Percentiles rank a stretch among this genome's conserved stretches.
phyloP scores from a whole-genome alignment of 2,329 filamentous ascomycete genomes.

The Colletotrichum sp. region DNA sequence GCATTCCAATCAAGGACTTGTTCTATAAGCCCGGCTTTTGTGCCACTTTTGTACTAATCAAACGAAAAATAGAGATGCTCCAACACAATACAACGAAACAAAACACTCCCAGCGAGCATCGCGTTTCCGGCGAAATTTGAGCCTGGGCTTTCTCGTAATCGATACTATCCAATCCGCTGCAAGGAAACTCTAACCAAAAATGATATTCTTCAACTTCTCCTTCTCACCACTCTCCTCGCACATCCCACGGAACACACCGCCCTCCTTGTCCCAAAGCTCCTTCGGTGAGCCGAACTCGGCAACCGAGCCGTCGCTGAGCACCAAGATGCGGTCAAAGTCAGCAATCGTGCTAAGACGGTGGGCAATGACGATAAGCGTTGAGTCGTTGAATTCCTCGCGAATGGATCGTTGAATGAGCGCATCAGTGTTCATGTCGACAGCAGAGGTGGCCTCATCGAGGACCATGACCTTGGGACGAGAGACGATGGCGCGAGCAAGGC shows the following conservation, averaged over 20 bases:
- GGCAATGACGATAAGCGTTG: slow-evolving; percentile 74
- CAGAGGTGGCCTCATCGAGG: slow-evolving; percentile 79
- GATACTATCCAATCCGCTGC: neutral
- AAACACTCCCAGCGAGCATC: neutral
- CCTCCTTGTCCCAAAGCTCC: slow-evolving; percentile 62
- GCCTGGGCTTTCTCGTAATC: too few species aligned
- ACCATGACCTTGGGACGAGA: slow-evolving; percentile 78
- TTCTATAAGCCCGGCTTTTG: neutral
- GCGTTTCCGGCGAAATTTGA: neutral
- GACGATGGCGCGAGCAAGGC: slow-evolving; percentile 75
- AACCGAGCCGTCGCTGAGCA: slow-evolving; percentile 70
- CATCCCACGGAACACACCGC: slow-evolving; percentile 66
- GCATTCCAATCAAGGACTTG: neutral
- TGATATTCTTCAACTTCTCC: slow-evolving; percentile 54
- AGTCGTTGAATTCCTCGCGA: slow-evolving; percentile 71
- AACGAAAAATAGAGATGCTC: neutral
- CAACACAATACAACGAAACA: neutral
- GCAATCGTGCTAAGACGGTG: slow-evolving; percentile 70
- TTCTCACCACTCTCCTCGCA: slow-evolving; percentile 66
- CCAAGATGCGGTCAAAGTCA: slow-evolving; percentile 77
- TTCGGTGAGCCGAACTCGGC: slow-evolving; percentile 71
- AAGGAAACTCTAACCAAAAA: slow-evolving; percentile 31
- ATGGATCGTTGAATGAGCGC: slow-evolving; percentile 76
- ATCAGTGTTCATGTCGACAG: slow-evolving; percentile 81
- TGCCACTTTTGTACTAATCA: neutral